phyloP scores from a whole-genome alignment of 805 yeast species.

The Candida berthetii region DNA sequence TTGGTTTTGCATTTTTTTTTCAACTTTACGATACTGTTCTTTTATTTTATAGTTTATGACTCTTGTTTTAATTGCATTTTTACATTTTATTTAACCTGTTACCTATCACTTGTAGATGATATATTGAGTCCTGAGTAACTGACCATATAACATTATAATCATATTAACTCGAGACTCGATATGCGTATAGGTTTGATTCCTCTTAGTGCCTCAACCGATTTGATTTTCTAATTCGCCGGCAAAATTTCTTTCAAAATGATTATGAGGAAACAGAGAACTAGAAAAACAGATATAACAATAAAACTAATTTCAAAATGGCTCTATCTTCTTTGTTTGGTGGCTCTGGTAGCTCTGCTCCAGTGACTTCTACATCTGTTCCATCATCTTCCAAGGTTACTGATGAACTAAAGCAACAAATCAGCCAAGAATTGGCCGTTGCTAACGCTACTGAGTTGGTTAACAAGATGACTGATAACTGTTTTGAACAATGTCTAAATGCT shows the following conservation, averaged over 20 bases:
- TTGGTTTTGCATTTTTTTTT: too few relatives aligned
- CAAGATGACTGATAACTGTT: slow-evolving; percentile 83
- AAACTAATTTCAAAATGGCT: slow-evolving; percentile 12
- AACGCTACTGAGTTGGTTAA: slow-evolving; percentile 85
- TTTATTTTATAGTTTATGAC: too few relatives aligned
- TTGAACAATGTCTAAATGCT: slow-evolving; percentile 62
- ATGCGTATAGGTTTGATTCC: too few relatives aligned
- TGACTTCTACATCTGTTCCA: slow-evolving; percentile 15
- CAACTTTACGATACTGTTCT: too few relatives aligned
- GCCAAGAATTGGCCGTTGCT: slow-evolving; percentile 84
- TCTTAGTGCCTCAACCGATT: not conserved
- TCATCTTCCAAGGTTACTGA: slow-evolving; percentile 42
- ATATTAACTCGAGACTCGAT: too few relatives aligned
- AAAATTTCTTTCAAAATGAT: not conserved
- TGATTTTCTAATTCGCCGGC: not conserved
- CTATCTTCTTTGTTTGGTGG: slow-evolving; percentile 22
- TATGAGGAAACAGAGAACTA: not conserved
- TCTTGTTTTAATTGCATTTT: too few relatives aligned
- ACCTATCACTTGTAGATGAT: too few relatives aligned
- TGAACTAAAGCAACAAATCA: slow-evolving; percentile 62
- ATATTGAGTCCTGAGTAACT: too few relatives aligned
- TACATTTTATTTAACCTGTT: too few relatives aligned
- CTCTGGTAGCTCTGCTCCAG: slow-evolving; percentile 16
- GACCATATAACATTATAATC: too few relatives aligned
- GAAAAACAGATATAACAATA: not conserved